These are phyloP conservation scores for Pisolithus thermaeus DNA, from an alignment of 1,284 basidiomycete genomes.

Conservation along the genomic window DNA sequence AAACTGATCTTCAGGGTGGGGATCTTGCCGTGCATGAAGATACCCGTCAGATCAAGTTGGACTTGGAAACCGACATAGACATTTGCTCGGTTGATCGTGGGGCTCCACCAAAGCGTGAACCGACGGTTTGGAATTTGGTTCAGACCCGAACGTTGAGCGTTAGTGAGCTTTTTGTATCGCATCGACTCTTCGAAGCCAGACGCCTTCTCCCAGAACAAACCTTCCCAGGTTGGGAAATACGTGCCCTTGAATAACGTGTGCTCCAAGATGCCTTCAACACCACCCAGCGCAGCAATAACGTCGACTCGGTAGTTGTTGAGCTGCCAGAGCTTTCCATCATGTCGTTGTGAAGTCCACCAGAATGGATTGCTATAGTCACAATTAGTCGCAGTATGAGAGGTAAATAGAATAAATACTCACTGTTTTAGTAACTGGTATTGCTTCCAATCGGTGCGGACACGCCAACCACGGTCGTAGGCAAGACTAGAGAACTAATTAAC, in stretches of 20 bases:
- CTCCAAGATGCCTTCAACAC: slow-evolving; percentile 95
- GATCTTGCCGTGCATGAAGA: slow-evolving; percentile 97
- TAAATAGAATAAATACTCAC: slow-evolving; percentile 34
- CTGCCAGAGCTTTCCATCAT: slow-evolving; percentile 98
- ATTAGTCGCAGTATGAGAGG: slow-evolving; percentile 4
- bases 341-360: slow-evolving; percentile 98
- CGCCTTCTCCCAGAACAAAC: slow-evolving; percentile 95
- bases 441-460: slow-evolving; percentile 95
- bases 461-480: slow-evolving; percentile 98
- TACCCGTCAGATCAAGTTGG: slow-evolving; percentile 94
- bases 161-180: slow-evolving; percentile 95
- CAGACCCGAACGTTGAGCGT: slow-evolving; percentile 93
- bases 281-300: slow-evolving; percentile 97
- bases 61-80: slow-evolving; percentile 99
- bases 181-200: slow-evolving; percentile 96
- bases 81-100: slow-evolving; percentile 96
- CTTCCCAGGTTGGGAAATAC: slow-evolving; percentile 90
- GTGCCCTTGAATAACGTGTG: slow-evolving; percentile 98
- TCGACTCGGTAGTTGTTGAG: slow-evolving; percentile 98
- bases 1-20: slow-evolving; percentile 96
- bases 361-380: slow-evolving; percentile 72
- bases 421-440: slow-evolving; percentile 94
- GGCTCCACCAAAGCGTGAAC: slow-evolving; percentile 99
- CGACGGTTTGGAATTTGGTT: slow-evolving; percentile 99
- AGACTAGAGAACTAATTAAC: slow-evolving; percentile 52